Evolutionary conservation across 192 early-diverging fungal genomes (phyloP), one percentile per base, ranked within the genome.

Genomic region (Backusella tuberculispora): DNA sequence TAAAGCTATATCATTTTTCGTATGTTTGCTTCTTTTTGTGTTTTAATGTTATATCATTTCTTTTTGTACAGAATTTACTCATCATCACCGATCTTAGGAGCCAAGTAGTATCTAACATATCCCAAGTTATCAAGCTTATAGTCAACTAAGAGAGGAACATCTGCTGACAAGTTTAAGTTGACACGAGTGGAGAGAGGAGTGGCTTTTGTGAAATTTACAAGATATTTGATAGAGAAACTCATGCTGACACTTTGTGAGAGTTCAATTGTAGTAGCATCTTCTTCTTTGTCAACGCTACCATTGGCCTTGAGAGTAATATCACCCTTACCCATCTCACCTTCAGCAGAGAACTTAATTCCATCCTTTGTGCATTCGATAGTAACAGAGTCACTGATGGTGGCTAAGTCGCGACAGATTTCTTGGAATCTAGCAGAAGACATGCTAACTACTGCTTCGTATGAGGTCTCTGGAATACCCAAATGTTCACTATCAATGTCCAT

Each of bases 401-500:
- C 80, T 40, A 98, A 82, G 84, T 99, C 97, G 56, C 92, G 89
- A 81, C 93, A 93, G 74, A 97, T 98, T 66, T 96, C 92, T 63
- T 92, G 87, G 84, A 98, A 99, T 84, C 97, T 95, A 69, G 84
- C 79, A 14, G 95, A 90, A 70, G 93, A 91, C 95, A 99, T 95
- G 48, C 86, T 87, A 13, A 98, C 91, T 38, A 90, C 91, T 12
- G 93, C 92, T 76, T 98, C 96, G 82, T 98, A 99, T 41, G 89
- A 88, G 15, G 94, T 95, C 10, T 99, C 98, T 53, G 97, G 97
- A 69, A 98, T 98, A 74, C 94, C 95, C 64, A 98, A 87, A 80
- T 97, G 93, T 71, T 99, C 98, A 47, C 88, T 88, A 83, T 99
- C 98, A 81, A 99, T 98, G 80, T 97, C 95, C 96, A 99, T 98